Evolutionary conservation across 768 basidiomycete species (phyloP), one percentile per base, ranked within the genome.

Genomic region (Podaxis sp.): DNA sequence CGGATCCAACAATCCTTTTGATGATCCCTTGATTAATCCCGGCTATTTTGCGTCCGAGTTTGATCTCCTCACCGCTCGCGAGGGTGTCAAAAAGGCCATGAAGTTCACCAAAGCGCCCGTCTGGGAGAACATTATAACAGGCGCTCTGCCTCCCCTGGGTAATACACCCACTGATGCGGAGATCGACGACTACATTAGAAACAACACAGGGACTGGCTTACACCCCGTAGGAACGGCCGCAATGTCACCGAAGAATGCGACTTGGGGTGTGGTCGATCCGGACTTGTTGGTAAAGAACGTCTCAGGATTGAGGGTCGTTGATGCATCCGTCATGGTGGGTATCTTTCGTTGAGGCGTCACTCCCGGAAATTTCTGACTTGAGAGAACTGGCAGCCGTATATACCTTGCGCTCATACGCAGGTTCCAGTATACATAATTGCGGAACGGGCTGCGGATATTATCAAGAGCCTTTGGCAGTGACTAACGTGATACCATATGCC

Each of bases 281-380:
- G 70, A 78, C 61, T 65, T 81, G 52, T 65, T 57, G 40, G 75
- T 80, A 7, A 79, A 80, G 61, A 71, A 70, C 0, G 68, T 73
- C 0, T 55, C 52, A 1, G 78, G 75, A 8, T 55, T 79, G 58
- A 69, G 79, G 2, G 67, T 80, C 19, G 76, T 80, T 13, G 77
- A 80, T 68, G 74, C 74, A 6, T 76, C 75, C 13, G 68, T 72
- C 61, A 61, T 75, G 59, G 77, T 75, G 61, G 61, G 75, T 66
- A 47, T 36, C 37, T 46, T 15, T 24, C 8, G 3, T 9, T 15
- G 25, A 17, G 17, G 19, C 7, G 9, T 29, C 43, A 55, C 9
- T 49, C 49, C 13, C 8, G 1, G 17, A n/a, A 8, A 17, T n/a
- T 46, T 4, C n/a, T 17, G 36, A 41, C 49, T 53, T 7, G 29